Evolutionary conservation across 768 basidiomycete species (phyloP), one percentile per base, ranked within the genome.

Genomic region (Galerina sulciceps): DNA sequence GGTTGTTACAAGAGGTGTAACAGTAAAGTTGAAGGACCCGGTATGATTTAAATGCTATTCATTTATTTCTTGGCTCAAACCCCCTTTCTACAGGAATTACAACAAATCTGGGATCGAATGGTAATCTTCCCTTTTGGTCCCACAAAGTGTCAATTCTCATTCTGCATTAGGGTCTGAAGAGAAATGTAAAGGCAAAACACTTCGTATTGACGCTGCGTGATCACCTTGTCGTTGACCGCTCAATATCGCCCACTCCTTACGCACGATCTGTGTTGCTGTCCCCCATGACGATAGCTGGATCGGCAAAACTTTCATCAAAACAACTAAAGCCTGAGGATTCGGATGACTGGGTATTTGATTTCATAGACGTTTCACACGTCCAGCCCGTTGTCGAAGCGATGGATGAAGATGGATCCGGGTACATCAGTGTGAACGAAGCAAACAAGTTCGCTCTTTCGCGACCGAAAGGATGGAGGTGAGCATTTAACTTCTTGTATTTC

Each of bases 391-490:
- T 47, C n/a, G 54, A 55, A n/a, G 54, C 54, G n/a, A 55, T 55
- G 54, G 54, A 55, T 22, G 44, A 46, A 5, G 54, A 55, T 36
- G n/a, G 44, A 8, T 55, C 54, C 11, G 54, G 54, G 5, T 55
- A 46, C 22, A 55, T 55, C 11, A 55, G 43, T 20, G 44, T 55
- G 10, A 55, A 38, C 8, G 54, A 55, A 20, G 54, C 54, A 6
- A 55, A 55, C 15, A 55, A 37, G 20, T 55, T 55, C 23, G 54
- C 54, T 9, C 34, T 31, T 17, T 44, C 54, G 13, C 31, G 54
- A 10, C 54, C 54, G 10, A 20, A 59, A 26, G 59, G 55, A 3
- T 69, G 67, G 65, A 70, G 61, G 68, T 69, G 38, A 34, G 64
- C 45, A 17, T 3, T 18, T 4, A 10, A n/a, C 50, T 15, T 15